Conservation (phyloP, 176 grass and related monocot species). For the Cenchrus americanus region DNA sequence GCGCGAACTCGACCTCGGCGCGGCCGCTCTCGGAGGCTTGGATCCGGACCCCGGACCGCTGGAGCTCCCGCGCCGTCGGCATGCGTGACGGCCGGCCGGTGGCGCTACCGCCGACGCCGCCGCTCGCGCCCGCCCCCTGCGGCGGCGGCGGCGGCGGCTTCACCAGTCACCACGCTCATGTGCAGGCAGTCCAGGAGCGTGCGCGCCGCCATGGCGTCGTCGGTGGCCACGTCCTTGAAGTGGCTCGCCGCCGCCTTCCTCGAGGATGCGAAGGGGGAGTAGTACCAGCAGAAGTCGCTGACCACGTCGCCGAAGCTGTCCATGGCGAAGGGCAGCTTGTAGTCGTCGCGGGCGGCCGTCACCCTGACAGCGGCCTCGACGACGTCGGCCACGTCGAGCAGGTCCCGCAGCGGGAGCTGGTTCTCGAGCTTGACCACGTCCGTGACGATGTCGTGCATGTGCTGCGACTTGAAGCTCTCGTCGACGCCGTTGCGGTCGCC, state of each 20-base stretch:
- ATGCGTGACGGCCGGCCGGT: conserved; percentile 21
- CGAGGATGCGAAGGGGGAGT: conserved; percentile 50
- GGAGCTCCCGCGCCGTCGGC: conserved; percentile 47
- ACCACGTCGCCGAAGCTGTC: conserved; percentile 15
- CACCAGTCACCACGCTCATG: conserved; percentile 20
- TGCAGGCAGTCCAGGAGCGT: conserved; percentile 52
- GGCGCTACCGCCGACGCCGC: no score
- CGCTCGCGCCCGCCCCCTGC: background rate
- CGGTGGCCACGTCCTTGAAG: background rate
- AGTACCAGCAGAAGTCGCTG: conserved; percentile 58
- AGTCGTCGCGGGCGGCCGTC: rapidly evolving
- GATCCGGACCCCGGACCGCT: conserved; percentile 46
- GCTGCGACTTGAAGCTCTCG: conserved; percentile 36
- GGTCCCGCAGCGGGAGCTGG: conserved; percentile 34
- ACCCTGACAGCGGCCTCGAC: background rate
- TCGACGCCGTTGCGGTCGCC: conserved; percentile 37
- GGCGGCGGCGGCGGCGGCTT: background rate
- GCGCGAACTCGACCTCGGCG: conserved; percentile 27
- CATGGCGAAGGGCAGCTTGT: background rate
- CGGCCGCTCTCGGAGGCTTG: conserved; percentile 6
- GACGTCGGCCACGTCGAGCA: conserved; percentile 12
- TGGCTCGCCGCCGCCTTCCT: background rate
- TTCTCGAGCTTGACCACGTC: conserved; percentile 67
- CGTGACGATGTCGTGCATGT: conserved; percentile 51
- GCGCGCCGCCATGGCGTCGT: background rate